Base-by-base conservation (phyloP, 495 filamentous ascomycete genomes). In the Penicillium robsamsonii region DNA sequence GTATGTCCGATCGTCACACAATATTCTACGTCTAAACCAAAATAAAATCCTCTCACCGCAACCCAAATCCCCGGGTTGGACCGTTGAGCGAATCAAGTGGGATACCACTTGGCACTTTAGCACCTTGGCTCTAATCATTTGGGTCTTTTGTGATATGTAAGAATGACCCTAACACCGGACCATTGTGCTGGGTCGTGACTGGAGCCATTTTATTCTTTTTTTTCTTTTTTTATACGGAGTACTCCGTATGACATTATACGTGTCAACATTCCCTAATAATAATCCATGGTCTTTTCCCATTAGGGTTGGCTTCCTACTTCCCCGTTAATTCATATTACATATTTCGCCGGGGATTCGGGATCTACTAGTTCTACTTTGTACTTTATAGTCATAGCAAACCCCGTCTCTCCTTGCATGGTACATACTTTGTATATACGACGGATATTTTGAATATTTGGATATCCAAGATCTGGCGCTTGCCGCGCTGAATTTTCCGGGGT, bases 51-150 rank as follows among this genome's bases (percentile, higher is more conserved):
- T 22, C 22, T 55, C 51, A 35, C 51, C 50, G 40, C 24, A 27
- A 55, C 52, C 60, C 60, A 63, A 30, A 53, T 31, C 38, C 48
- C 41, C 25, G 60, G 60, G 60, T 59, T 35, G 17, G 35, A 48
- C 54, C 38, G 24, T 58, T 4, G 42, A 45, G 13, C 48, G 44
- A 52, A 46, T 57, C 50, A 48, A 46, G 20, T 31, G 5, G 3
- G 31, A 46, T 29, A 15, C 43, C 56, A 13, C 49, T 29, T 47
- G 49, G 49, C 52, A 11, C 2, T 49, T 31, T 59, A 38, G 17
- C 56, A 22, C 22, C 22, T n/a, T n/a, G n/a, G 22, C 22, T 2
- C 22, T 22, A 22, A 22, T 22, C 22, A 22, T 22, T 22, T 22
- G 2, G 22, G 22, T 2, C 22, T 6, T 47, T 45, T 47, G 45